These are phyloP conservation scores for Vanrija sp. DNA, from an alignment of 1,284 basidiomycete species.

Conservation along the genomic window DNA sequence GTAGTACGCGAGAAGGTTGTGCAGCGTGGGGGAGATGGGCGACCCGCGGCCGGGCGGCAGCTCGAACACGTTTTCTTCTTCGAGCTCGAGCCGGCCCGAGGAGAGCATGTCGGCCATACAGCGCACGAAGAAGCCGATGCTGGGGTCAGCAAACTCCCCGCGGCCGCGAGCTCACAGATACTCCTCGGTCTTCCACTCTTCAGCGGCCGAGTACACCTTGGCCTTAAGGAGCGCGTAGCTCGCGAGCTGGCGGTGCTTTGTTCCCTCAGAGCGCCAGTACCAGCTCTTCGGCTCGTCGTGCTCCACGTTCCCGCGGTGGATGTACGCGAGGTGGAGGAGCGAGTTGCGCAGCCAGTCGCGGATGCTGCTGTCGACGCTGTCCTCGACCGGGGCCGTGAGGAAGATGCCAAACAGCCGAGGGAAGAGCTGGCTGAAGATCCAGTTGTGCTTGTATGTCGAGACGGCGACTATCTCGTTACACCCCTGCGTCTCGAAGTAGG, in stretches of 20 bases:
- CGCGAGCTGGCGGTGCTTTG: conserved; percentile 8
- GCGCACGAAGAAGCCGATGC: conserved; percentile 20
- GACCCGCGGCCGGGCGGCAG: conserved; percentile 1
- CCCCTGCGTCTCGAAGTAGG: conserved; percentile 20
- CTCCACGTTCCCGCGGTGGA: conserved; percentile 20
- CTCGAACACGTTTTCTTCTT: conserved; percentile 9
- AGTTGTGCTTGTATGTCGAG: conserved; percentile 17
- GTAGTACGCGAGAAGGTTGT: conserved; percentile 21
- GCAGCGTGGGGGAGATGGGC: conserved; percentile 8
- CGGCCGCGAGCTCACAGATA: conserved; percentile 9
- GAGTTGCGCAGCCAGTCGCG: conserved; percentile 15
- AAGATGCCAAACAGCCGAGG: conserved; percentile 14
- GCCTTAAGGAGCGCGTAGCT: conserved; percentile 14
- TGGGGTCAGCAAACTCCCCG: not conserved
- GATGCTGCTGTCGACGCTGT: conserved; percentile 1
- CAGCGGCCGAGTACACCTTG: conserved; percentile 12
- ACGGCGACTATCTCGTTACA: conserved; percentile 19
- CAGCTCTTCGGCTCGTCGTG: conserved; percentile 6
- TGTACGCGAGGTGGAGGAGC: conserved; percentile 17
- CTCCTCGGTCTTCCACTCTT: conserved; percentile 19
- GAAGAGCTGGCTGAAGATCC: conserved; percentile 21
- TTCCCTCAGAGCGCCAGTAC: conserved; percentile 9
- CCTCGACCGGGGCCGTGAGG: not conserved
- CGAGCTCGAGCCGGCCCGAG: conserved; percentile 8
- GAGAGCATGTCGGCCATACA: conserved; percentile 24